Evolutionary conservation across 768 basidiomycete species (phyloP), one percentile per base, ranked within the genome.

Genomic region (Tulasnella sp.): DNA sequence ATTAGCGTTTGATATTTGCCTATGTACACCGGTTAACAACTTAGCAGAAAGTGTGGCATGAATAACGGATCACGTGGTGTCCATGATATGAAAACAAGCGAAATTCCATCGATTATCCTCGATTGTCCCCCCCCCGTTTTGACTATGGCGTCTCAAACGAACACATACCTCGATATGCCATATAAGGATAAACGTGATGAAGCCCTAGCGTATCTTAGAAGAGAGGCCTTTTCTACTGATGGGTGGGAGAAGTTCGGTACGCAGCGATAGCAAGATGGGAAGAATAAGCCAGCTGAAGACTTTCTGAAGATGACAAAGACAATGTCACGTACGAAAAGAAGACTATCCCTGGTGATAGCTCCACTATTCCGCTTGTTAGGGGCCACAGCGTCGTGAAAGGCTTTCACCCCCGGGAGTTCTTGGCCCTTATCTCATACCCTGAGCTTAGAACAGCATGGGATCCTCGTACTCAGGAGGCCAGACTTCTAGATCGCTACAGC

Each of bases 311-410:
- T 51, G 34, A 56, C 25, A 55, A 63, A 62, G 53, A 61, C 45
- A 53, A 60, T 30, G 49, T 63, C 43, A n/a, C 49, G 41, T 41
- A 63, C 41, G 60, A 66, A 62, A 55, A 63, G 53, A 58, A 64
- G 42, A n/a, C 52, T 31, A 45, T 62, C 17, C 41, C 49, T 17
- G 61, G 60, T n/a, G 59, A 63, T 51, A n/a, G 48, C 42, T 51
- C 58, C 30, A 42, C 58, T 21, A 27, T 65, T 45, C 57, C 62
- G 8, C 24, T 65, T 42, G 62, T 66, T 30, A 19, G 62, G 10
- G 59, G 65, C 29, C 42, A 52, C 12, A 62, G 62, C 3, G 51
- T 49, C n/a, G 59, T 63, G 15, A 50, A 62, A 5, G 62, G 57
- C 3, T 63, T 61, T 21, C 58, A 27, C 30, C 59, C 52, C n/a